Percentiles rank a stretch among this genome's conserved stretches.
Evolutionary conservation across 306 rosid genomes (phyloP).

Genomic region (Vigna unguiculata): DNA sequence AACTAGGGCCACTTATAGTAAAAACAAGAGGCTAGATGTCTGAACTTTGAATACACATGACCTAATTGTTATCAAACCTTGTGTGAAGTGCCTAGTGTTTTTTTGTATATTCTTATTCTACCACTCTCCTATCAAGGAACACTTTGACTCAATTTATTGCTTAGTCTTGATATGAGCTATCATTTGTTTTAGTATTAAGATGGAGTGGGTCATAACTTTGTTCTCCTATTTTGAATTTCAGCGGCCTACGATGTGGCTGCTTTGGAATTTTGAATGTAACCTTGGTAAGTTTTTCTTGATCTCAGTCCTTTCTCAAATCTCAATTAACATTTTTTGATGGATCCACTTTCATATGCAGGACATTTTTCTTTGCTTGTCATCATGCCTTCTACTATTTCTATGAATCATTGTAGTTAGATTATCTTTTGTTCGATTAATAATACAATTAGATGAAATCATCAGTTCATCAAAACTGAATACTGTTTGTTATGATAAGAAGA

Average conservation of each 20-base stretch:
- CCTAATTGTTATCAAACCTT: conserved; percentile 18
- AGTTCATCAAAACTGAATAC: too few relatives aligned
- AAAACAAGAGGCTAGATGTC: conserved; percentile 9
- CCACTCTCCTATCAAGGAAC: not conserved
- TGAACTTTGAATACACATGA: not conserved
- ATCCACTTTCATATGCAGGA: conserved; percentile 27
- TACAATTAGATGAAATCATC: too few relatives aligned
- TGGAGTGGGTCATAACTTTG: conserved; percentile 39
- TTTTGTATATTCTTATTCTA: not conserved
- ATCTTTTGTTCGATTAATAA: too few relatives aligned
- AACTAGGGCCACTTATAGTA: not conserved
- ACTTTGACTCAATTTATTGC: conserved; percentile 23
- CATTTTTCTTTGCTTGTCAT: not conserved
- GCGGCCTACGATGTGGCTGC: conserved; percentile 80
- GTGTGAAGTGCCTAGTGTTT: not conserved
- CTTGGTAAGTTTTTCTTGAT: conserved; percentile 60
- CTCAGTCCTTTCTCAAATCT: conserved; percentile 13
- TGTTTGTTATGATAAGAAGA: too few relatives aligned
- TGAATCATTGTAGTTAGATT: not conserved
- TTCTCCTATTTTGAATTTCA: conserved; percentile 56
- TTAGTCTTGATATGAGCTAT: conserved; percentile 3
- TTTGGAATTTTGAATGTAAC: conserved; percentile 72
- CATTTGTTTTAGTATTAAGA: conserved; percentile 6
- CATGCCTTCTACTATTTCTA: conserved; percentile 9
- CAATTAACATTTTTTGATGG: not conserved